Conservation (phyloP, 495 filamentous ascomycete species). For the Bryoglossum gracile region DNA sequence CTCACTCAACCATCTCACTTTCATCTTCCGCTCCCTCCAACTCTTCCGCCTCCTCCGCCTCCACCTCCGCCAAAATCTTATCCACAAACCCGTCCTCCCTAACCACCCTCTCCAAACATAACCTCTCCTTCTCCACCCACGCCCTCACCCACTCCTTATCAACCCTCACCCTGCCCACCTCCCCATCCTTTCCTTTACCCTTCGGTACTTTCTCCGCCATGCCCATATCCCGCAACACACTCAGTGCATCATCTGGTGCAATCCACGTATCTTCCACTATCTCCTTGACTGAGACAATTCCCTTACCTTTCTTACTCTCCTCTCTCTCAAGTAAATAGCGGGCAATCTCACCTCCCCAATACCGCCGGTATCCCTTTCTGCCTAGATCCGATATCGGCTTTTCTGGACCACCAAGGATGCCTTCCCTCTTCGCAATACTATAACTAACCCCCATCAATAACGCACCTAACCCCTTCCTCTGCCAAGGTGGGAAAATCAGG, state of each 20-base stretch:
- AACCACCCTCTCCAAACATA: slow-evolving; percentile 42
- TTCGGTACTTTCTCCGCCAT: slow-evolving; percentile 48
- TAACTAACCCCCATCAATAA: slow-evolving; percentile 91
- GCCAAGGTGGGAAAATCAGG: slow-evolving; percentile 91
- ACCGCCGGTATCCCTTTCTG: slow-evolving; percentile 67
- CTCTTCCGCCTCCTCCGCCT: slow-evolving; percentile 25
- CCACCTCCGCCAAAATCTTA: slow-evolving; percentile 34
- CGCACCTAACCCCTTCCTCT: slow-evolving; percentile 79
- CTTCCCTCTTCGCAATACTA: slow-evolving; percentile 80
- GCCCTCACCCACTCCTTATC: slow-evolving; percentile 46
- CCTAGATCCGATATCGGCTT: slow-evolving; percentile 84
- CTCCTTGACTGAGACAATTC: slow-evolving; percentile 32
- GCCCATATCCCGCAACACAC: slow-evolving; percentile 70
- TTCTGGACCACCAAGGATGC: slow-evolving; percentile 84
- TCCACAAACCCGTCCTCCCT: slow-evolving; percentile 51
- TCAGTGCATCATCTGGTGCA: slow-evolving; percentile 70
- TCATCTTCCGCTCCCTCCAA: slow-evolving; percentile 8
- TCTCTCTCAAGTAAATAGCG: slow-evolving; percentile 46
- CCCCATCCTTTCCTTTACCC: slow-evolving; percentile 23
- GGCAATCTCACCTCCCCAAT: slow-evolving; percentile 76
- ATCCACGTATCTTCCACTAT: slow-evolving; percentile 63
- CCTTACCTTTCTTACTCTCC: slow-evolving; percentile 32
- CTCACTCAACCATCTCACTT: too few species aligned
- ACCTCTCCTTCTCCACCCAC: slow-evolving; percentile 43
- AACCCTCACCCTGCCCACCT: slow-evolving; percentile 41